Conservation (phyloP, 805 yeast species). For the Saturnispora quitensis region DNA sequence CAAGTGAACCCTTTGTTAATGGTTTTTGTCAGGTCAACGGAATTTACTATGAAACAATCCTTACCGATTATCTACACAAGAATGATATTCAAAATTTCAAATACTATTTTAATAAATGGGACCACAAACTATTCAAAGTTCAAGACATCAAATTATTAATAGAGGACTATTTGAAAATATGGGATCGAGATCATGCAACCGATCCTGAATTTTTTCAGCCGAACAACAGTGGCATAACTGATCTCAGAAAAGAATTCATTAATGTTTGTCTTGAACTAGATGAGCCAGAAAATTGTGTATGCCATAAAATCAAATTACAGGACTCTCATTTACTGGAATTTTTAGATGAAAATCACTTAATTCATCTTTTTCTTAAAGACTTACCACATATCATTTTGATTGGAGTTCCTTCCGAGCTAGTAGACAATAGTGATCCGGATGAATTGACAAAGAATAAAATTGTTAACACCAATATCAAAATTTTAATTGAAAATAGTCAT, state of each 20-base stretch:
- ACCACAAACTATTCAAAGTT: constrained; percentile 40
- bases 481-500: constrained; percentile 56
- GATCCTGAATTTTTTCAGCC: constrained; percentile 5
- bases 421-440: constrained; percentile 33
- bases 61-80: constrained; percentile 36
- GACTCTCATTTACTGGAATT: constrained; percentile 50
- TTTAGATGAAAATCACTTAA: constrained; percentile 52
- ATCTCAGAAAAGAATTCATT: constrained; percentile 38
- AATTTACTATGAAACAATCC: constrained; percentile 36
- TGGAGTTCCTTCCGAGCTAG: constrained; percentile 22
- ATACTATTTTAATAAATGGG: constrained; percentile 48
- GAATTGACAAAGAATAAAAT: constrained; percentile 27
- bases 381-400: constrained; percentile 46
- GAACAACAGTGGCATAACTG: background rate
- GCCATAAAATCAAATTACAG: constrained; percentile 47
- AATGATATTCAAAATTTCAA: constrained; percentile 31
- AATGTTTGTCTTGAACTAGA: constrained; percentile 47
- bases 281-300: constrained; percentile 55
- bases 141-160: constrained; percentile 35
- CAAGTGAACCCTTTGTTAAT: constrained; percentile 27
- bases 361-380: constrained; percentile 37
- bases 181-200: constrained; percentile 10
- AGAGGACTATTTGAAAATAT: constrained; percentile 36
- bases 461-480: constrained; percentile 37
- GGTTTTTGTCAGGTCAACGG: constrained; percentile 24